These are phyloP conservation scores for Crotalaria pallida DNA, from an alignment of 306 rosid species.

Conservation along the genomic window DNA sequence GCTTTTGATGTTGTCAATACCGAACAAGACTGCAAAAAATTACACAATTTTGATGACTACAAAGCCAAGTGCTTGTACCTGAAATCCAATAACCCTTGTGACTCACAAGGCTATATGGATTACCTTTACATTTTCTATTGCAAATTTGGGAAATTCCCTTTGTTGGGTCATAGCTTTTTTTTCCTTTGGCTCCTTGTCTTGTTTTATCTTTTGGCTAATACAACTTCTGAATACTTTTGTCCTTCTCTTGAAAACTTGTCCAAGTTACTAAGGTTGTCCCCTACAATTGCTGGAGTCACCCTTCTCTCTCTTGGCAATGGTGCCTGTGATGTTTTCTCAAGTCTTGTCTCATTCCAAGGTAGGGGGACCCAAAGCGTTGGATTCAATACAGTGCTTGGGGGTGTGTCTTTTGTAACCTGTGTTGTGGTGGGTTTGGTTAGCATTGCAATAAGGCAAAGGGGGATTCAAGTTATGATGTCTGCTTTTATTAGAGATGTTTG, in stretches of 20 bases:
- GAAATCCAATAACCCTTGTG: conserved; percentile 32
- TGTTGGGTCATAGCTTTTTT: conserved; percentile 28
- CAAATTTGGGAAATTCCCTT: conserved; percentile 30
- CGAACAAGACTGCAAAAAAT: conserved; percentile 26
- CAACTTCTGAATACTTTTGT: conserved; percentile 39
- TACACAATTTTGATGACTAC: conserved; percentile 21
- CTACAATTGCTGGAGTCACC: conserved; percentile 45
- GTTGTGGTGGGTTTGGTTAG: conserved; percentile 40
- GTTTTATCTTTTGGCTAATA: conserved; percentile 35
- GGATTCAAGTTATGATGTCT: conserved; percentile 19
- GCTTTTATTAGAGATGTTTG: conserved; percentile 37
- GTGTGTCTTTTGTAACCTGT: conserved; percentile 35
- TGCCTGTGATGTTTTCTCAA: conserved; percentile 38
- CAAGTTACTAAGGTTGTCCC: conserved; percentile 30
- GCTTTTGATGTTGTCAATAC: not conserved
- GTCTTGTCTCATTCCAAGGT: conserved; percentile 30
- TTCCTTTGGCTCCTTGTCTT: conserved; percentile 32
- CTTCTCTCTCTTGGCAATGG: conserved; percentile 46
- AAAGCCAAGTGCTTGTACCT: conserved; percentile 33
- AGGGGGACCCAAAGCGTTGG: conserved; percentile 29
- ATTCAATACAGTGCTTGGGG: conserved; percentile 35
- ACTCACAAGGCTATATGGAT: conserved; percentile 34
- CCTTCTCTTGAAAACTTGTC: conserved; percentile 41
- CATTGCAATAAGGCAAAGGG: conserved; percentile 16
- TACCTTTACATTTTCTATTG: conserved; percentile 41